Evolutionary conservation across 805 yeast species (phyloP).

Genomic region (Brettanomyces naardenensis): DNA sequence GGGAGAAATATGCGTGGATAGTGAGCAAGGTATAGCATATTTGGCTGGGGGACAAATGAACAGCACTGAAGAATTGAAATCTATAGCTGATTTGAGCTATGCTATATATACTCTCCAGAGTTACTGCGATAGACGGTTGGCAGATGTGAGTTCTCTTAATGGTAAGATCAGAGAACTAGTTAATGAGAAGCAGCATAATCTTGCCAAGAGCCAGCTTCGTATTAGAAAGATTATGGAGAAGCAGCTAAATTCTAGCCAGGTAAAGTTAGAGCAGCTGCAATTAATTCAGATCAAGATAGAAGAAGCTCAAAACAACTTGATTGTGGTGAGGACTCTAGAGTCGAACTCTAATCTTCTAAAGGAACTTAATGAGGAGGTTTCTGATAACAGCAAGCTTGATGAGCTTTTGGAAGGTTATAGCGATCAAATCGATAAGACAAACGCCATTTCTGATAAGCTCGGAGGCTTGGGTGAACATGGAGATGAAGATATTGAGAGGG

Average conservation of each 20-base stretch:
- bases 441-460: slow-evolving; percentile 12
- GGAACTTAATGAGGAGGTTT: slow-evolving; percentile 16
- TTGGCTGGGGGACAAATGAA: slow-evolving; percentile 1
- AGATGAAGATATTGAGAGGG: slow-evolving; percentile 20
- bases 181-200: slow-evolving; percentile 9
- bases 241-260: slow-evolving; percentile 14
- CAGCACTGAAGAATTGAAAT: slow-evolving; percentile 4
- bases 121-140: slow-evolving; percentile 11
- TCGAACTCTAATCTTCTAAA: slow-evolving; percentile 18
- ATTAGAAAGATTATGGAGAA: slow-evolving; percentile 14
- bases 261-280: slow-evolving; percentile 17
- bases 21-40: too few relatives aligned
- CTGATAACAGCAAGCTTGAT: slow-evolving; percentile 12
- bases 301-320: slow-evolving; percentile 19
- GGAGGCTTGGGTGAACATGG: slow-evolving; percentile 8
- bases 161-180: slow-evolving; percentile 9
- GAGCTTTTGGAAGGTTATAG: slow-evolving; percentile 13
- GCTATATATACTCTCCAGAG: slow-evolving; percentile 16
- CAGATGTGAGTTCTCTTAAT: slow-evolving; percentile 7
- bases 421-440: slow-evolving; percentile 13
- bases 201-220: slow-evolving; percentile 19
- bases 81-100: slow-evolving; percentile 22
- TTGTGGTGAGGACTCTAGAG: slow-evolving; percentile 17
- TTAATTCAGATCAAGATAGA: slow-evolving; percentile 18
- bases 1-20: neutral